phyloP scores from a whole-genome alignment of 208 protist species.

The Crithidia sp. region DNA sequence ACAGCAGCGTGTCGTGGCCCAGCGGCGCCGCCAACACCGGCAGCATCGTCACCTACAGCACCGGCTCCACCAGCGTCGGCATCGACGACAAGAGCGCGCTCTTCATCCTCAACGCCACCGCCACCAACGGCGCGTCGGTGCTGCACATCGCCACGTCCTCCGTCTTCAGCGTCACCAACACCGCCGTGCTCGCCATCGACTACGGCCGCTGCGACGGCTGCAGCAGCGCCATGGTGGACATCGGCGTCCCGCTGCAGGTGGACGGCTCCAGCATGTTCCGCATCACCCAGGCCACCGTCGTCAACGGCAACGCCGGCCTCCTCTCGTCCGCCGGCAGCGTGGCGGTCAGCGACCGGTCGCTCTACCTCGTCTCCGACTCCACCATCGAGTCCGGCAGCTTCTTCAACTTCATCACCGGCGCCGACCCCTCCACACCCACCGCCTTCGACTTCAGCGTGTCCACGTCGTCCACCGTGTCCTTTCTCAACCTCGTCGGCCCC shows the following conservation, averaged over 20 bases:
- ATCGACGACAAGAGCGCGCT: constrained; percentile 10
- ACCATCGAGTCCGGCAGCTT: not conserved
- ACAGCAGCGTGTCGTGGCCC: constrained; percentile 20
- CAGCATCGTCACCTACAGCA: constrained; percentile 11
- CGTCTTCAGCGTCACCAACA: constrained; percentile 15
- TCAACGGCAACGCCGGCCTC: not conserved
- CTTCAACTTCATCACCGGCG: constrained; percentile 11
- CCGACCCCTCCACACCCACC: not conserved
- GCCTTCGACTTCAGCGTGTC: not conserved
- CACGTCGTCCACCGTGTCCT: not conserved
- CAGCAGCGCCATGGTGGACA: constrained; percentile 12
- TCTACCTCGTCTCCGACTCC: constrained; percentile 18
- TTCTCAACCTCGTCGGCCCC: not conserved
- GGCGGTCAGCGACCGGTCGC: constrained; percentile 3
- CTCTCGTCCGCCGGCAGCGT: constrained; percentile 12
- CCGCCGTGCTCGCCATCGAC: constrained; percentile 15
- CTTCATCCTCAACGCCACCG: constrained; percentile 25
- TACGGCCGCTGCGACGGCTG: constrained; percentile 15
- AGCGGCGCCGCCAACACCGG: constrained; percentile 2
- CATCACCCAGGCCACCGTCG: not conserved
- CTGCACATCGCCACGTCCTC: constrained; percentile 5
- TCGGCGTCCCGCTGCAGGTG: constrained; percentile 7
- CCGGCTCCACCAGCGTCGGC: constrained; percentile 12
- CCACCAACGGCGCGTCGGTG: constrained; percentile 19
- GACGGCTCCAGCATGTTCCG: constrained; percentile 24